A percentile compares a stretch with the other conserved stretches of the same genome.
Evolutionary conservation across 805 yeast species (phyloP).

Genomic region (Suhomyces faveliae): DNA sequence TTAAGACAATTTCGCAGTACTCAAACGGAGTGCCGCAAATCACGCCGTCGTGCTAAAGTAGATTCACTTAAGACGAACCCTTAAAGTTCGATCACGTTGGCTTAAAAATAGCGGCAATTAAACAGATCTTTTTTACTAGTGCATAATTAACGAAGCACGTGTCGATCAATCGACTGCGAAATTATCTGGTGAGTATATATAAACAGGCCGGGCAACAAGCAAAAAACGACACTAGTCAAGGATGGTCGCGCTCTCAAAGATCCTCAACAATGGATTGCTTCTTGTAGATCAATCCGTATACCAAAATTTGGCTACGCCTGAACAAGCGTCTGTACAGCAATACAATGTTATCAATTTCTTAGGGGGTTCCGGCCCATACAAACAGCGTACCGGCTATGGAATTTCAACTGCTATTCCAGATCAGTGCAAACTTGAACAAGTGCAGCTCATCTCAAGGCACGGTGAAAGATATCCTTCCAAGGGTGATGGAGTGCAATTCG

Average conservation of each 20-base stretch:
- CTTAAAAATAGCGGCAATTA: background rate
- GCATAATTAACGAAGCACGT: background rate
- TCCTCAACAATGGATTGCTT: conserved; percentile 24
- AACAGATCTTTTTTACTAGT: background rate
- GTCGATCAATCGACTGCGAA: background rate
- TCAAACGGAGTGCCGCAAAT: too few relatives aligned
- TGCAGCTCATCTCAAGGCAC: conserved; percentile 70
- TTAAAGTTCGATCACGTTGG: background rate
- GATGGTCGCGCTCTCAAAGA: conserved; percentile 22
- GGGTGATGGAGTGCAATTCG: conserved; percentile 26
- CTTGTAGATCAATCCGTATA: conserved; percentile 20
- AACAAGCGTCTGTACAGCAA: conserved; percentile 26
- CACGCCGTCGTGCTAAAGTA: background rate
- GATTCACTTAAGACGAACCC: background rate
- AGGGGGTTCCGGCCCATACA: conserved; percentile 28
- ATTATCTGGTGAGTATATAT: background rate
- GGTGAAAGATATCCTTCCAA: conserved; percentile 66
- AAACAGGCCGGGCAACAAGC: background rate
- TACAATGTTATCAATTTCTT: conserved; percentile 24
- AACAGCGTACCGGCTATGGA: conserved; percentile 26
- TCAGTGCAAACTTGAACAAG: conserved; percentile 59
- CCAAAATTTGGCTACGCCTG: conserved; percentile 25
- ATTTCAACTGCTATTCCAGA: conserved; percentile 28
- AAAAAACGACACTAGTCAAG: background rate
- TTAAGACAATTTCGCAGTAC: too few relatives aligned